Conservation (phyloP, 805 yeast species). For the Suhomyces sp. region DNA sequence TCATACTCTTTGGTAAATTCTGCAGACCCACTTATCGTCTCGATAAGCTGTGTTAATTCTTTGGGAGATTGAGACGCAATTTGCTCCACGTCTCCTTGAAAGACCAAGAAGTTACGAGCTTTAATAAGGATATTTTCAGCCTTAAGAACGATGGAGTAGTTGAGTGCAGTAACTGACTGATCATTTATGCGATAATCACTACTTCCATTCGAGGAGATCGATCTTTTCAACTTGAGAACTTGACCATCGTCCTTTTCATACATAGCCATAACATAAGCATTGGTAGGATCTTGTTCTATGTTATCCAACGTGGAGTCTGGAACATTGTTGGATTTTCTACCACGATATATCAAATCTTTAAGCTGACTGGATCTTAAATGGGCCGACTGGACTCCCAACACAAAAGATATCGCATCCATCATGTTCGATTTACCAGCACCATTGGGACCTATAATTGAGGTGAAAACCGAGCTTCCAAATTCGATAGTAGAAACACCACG, state of each 20-base stretch:
- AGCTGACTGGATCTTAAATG: constrained; percentile 73
- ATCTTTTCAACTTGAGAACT: constrained; percentile 58
- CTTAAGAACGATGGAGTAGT: constrained; percentile 65
- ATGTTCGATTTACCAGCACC: constrained; percentile 97
- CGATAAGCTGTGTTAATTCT: constrained; percentile 72
- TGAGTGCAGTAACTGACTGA: constrained; percentile 54
- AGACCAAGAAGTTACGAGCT: constrained; percentile 88
- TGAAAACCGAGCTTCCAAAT: constrained; percentile 78
- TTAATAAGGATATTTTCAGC: constrained; percentile 79
- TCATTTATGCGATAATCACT: constrained; percentile 70
- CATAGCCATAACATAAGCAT: constrained; percentile 75
- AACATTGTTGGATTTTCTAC: constrained; percentile 31
- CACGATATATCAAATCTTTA: constrained; percentile 80
- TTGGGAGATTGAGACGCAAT: constrained; percentile 82
- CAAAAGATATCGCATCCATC: constrained; percentile 97
- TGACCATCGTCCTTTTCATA: constrained; percentile 66
- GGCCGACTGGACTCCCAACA: constrained; percentile 74
- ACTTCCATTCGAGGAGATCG: constrained; percentile 54
- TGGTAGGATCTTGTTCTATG: constrained; percentile 36
- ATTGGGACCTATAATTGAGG: constrained; percentile 96
- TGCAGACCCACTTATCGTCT: constrained; percentile 77
- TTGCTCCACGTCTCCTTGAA: constrained; percentile 95
- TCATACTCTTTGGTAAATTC: constrained; percentile 70
- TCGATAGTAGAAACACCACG: constrained; percentile 72
- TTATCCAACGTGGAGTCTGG: constrained; percentile 16